These are phyloP conservation scores for Trametes meyenii DNA, from an alignment of 768 basidiomycete species.

Conservation along the genomic window DNA sequence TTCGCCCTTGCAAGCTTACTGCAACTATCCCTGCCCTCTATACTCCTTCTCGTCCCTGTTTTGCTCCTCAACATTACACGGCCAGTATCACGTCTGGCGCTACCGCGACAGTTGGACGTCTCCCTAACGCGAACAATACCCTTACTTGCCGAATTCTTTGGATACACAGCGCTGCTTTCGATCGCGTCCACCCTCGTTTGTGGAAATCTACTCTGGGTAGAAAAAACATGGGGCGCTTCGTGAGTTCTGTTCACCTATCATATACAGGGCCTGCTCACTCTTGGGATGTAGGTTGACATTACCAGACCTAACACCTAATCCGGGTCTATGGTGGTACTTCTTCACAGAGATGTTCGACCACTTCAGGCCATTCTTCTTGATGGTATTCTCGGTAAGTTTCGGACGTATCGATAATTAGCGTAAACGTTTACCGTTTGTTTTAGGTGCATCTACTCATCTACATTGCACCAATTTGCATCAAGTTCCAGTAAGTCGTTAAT, in stretches of 20 bases:
- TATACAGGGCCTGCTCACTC: neutral
- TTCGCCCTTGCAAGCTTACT: constrained; percentile 71
- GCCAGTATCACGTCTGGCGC: constrained; percentile 69
- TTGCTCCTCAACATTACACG: constrained; percentile 65
- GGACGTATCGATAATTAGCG: neutral
- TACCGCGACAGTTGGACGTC: constrained; percentile 45
- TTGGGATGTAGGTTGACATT: constrained; percentile 64
- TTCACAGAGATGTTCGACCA: constrained; percentile 99
- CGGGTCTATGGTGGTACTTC: constrained; percentile 98
- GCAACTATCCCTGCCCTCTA: constrained; percentile 72
- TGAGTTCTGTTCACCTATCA: constrained; percentile 39
- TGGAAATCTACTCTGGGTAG: constrained; percentile 69
- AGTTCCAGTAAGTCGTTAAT: constrained; percentile 66
- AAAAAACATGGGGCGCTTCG: constrained; percentile 86
- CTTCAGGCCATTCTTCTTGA: constrained; percentile 93
- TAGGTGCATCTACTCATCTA: constrained; percentile 86
- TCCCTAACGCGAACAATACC: constrained; percentile 30
- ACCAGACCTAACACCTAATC: constrained; percentile 90
- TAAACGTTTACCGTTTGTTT: neutral
- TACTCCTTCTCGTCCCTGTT: constrained; percentile 67
- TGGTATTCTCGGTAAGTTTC: constrained; percentile 81
- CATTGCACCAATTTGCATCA: constrained; percentile 80
- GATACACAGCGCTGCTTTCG: constrained; percentile 53
- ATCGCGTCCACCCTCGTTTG: constrained; percentile 56
- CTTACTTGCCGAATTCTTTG: constrained; percentile 51